phyloP scores from a whole-genome alignment of 2,329 filamentous ascomycete genomes.

The Paraphaeosphaeria sporulosa region DNA sequence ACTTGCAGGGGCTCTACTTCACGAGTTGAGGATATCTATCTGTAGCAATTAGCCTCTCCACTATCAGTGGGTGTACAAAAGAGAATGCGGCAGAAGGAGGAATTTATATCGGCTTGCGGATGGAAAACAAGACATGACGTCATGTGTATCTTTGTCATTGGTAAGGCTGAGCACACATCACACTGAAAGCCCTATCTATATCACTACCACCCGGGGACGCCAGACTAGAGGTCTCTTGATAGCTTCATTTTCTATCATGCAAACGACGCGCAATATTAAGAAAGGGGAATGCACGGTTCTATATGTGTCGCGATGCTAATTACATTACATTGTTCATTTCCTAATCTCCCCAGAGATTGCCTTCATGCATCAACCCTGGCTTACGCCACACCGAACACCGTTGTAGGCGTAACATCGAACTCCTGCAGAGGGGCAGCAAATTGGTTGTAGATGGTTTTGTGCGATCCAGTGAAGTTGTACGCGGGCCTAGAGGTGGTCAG shows the following conservation, averaged over 20 bases:
- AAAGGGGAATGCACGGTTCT: not conserved
- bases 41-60: too few species aligned
- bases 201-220: too few species aligned
- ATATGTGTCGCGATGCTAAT: not conserved
- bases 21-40: too few species aligned
- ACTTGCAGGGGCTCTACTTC: too few species aligned
- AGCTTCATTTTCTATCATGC: not conserved
- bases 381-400: conserved; percentile 20
- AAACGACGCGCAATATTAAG: not conserved
- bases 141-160: not conserved
- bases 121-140: not conserved
- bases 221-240: too few species aligned
- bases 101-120: too few species aligned
- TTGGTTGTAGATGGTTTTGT: conserved; percentile 25
- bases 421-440: conserved; percentile 22
- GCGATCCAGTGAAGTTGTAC: conserved; percentile 28
- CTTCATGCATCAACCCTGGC: not conserved
- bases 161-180: not conserved
- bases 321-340: not conserved
- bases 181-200: too few species aligned
- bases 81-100: too few species aligned
- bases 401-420: conserved; percentile 25
- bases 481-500: conserved; percentile 15
- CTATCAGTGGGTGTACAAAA: too few species aligned
- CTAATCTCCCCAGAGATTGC: not conserved